phyloP scores from a whole-genome alignment of 176 grass and related monocot species.

The Neostapfia colusana region DNA sequence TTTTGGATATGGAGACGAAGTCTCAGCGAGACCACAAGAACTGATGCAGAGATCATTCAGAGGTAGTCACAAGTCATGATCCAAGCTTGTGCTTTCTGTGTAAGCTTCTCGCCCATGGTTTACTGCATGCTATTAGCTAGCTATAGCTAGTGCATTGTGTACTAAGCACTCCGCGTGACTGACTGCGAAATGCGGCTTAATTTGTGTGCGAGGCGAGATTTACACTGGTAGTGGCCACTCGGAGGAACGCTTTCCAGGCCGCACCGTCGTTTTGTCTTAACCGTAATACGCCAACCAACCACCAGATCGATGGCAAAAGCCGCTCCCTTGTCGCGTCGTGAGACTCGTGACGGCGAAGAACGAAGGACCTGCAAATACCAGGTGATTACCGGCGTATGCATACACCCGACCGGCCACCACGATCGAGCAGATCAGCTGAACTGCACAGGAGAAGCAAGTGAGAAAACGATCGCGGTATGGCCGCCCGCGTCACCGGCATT shows the following conservation, averaged over 20 bases:
- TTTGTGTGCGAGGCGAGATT: neutral
- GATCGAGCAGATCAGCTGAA: neutral
- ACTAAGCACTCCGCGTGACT: neutral
- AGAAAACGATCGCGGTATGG: neutral
- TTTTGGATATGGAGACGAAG: neutral
- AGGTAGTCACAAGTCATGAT: neutral
- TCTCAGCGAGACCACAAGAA: neutral
- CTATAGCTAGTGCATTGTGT: neutral
- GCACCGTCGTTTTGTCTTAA: slow-evolving; percentile 8
- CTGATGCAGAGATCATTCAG: neutral
- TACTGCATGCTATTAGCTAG: neutral
- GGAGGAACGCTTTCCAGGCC: neutral
- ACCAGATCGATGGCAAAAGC: neutral
- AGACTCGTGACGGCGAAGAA: neutral
- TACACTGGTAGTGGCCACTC: slow-evolving; percentile 25
- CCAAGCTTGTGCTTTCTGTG: neutral
- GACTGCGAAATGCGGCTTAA: slow-evolving; percentile 1
- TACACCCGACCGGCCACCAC: neutral
- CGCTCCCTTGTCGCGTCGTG: neutral
- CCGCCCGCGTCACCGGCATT: slow-evolving; percentile 32
- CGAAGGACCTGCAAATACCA: slow-evolving; percentile 15
- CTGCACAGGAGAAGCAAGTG: no score
- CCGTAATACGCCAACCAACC: neutral
- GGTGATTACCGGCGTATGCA: neutral
- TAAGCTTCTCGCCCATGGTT: neutral